Evolutionary conservation across 352 stramenopile genomes (phyloP).

Genomic region (Plasmopara viticola): DNA sequence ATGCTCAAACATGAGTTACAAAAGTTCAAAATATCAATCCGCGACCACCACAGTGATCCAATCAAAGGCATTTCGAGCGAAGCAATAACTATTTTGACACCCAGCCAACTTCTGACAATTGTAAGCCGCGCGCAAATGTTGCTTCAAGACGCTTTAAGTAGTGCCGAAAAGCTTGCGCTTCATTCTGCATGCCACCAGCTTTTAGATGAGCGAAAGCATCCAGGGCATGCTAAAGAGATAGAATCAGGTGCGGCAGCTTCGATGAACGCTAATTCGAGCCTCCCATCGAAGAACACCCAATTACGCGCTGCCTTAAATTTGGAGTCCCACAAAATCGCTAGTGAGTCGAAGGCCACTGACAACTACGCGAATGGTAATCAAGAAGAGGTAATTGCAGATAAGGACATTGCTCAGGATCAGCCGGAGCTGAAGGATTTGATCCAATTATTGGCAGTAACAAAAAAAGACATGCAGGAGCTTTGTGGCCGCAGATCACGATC

Average conservation of each 20-base stretch:
- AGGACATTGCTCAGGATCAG: slow-evolving; percentile 10
- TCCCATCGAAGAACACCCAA: background rate
- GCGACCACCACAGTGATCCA: background rate
- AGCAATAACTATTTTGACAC: slow-evolving; percentile 9
- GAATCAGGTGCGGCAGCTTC: slow-evolving; percentile 1
- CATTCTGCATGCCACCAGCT: slow-evolving; percentile 40
- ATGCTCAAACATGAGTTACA: slow-evolving; percentile 30
- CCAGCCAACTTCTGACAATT: slow-evolving; percentile 21
- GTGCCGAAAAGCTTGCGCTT: slow-evolving; percentile 33
- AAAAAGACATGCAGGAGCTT: slow-evolving; percentile 36
- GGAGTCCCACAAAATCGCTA: background rate
- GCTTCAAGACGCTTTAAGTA: slow-evolving; percentile 22
- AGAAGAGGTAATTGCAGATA: slow-evolving; percentile 6
- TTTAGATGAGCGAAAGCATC: slow-evolving; percentile 17
- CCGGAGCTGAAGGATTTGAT: slow-evolving; percentile 56
- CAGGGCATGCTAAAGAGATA: background rate
- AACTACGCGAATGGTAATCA: background rate
- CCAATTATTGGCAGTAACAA: slow-evolving; percentile 54
- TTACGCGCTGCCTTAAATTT: background rate
- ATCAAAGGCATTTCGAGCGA: background rate
- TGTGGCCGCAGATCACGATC: slow-evolving; percentile 47
- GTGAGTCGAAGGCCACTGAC: background rate
- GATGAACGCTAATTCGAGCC: background rate
- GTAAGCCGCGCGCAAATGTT: slow-evolving; percentile 27
- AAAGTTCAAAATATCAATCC: slow-evolving; percentile 6